These are phyloP conservation scores for Albifimbria verrucaria DNA, from an alignment of 2,329 filamentous ascomycete genomes.

Conservation along the genomic window DNA sequence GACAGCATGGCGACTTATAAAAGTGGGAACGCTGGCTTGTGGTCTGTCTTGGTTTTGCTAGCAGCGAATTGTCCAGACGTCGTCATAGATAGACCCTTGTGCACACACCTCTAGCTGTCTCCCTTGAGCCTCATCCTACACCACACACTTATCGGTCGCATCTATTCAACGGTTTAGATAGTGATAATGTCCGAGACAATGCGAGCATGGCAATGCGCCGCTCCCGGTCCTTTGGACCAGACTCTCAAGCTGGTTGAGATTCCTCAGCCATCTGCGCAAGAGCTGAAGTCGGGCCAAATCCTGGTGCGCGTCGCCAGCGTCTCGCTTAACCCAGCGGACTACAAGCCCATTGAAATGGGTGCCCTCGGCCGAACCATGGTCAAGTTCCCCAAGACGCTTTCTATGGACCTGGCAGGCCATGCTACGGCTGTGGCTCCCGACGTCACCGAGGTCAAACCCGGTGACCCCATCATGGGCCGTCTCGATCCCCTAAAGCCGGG, in stretches of 20 bases:
- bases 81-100: too few species aligned
- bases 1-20: too few species aligned
- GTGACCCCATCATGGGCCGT: conserved; percentile 42
- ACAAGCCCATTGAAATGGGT: conserved; percentile 42
- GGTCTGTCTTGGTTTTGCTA: too few species aligned
- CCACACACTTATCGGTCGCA: too few species aligned
- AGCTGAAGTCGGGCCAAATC: conserved; percentile 26
- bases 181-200: conserved; percentile 20
- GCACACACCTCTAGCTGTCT: too few species aligned
- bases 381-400: conserved; percentile 38
- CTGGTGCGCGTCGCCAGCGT: conserved; percentile 41
- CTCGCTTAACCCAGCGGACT: conserved; percentile 47
- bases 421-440: conserved; percentile 33
- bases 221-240: conserved; percentile 20
- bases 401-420: conserved; percentile 49
- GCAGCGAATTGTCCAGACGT: too few species aligned
- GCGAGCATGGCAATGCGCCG: conserved; percentile 24
- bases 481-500: conserved; percentile 22
- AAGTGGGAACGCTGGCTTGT: too few species aligned
- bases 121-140: too few species aligned
- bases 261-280: conserved; percentile 13
- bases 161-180: too few species aligned
- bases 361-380: conserved; percentile 28
- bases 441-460: conserved; percentile 27
- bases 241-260: conserved; percentile 17